These are phyloP conservation scores for Cryptococcus maquisensis DNA, from an alignment of 1,284 basidiomycete species.

Conservation along the genomic window DNA sequence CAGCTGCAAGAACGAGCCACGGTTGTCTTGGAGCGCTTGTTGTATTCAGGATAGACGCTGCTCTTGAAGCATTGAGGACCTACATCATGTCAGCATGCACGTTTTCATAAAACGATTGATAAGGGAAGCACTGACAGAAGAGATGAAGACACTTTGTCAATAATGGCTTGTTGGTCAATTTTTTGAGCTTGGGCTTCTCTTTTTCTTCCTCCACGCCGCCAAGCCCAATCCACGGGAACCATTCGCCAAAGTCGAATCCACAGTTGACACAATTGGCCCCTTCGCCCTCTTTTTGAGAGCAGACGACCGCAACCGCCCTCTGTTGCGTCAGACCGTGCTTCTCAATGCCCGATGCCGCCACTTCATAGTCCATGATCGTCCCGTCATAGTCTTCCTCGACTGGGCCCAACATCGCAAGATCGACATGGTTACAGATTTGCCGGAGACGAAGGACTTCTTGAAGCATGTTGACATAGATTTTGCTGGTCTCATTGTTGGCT, in stretches of 20 bases:
- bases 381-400: slow-evolving; percentile 52
- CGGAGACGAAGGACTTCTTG: slow-evolving; percentile 92
- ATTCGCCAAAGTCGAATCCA: slow-evolving; percentile 64
- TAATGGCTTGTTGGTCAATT: slow-evolving; percentile 48
- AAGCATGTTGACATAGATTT: slow-evolving; percentile 95
- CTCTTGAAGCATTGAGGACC: slow-evolving; percentile 68
- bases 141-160: slow-evolving; percentile 92
- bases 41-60: slow-evolving; percentile 72
- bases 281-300: slow-evolving; percentile 69
- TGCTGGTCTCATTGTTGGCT: slow-evolving; percentile 75
- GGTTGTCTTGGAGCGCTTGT: slow-evolving; percentile 59
- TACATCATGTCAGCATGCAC: slow-evolving; percentile 7
- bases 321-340: slow-evolving; percentile 72
- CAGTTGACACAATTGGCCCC: slow-evolving; percentile 86
- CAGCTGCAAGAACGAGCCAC: slow-evolving; percentile 62
- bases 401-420: slow-evolving; percentile 64
- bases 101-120: neutral
- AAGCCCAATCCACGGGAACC: slow-evolving; percentile 45
- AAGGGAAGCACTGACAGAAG: slow-evolving; percentile 63
- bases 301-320: slow-evolving; percentile 74
- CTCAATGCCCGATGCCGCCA: slow-evolving; percentile 67
- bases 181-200: slow-evolving; percentile 31
- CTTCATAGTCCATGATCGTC: slow-evolving; percentile 68
- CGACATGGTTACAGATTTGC: slow-evolving; percentile 95
- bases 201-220: slow-evolving; percentile 50